Conservation (phyloP, 768 basidiomycete genomes). For the Tulasnella sp. region DNA sequence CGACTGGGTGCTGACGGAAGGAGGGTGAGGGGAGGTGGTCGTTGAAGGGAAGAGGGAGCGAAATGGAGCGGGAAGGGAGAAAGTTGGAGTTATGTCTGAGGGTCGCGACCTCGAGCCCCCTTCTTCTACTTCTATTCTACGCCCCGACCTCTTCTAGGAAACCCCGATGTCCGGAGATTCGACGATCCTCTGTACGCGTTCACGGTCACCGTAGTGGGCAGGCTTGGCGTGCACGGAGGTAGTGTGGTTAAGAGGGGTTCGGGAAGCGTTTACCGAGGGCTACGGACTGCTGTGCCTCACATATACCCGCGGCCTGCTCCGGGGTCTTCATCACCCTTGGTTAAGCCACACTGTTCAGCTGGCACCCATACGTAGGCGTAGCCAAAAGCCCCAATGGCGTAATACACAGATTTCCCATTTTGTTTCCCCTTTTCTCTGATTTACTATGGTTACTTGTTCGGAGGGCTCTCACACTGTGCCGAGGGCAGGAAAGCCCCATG, state of each 20-base stretch:
- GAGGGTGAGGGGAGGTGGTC: not conserved
- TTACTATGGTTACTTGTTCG: not conserved
- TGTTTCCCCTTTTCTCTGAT: not conserved
- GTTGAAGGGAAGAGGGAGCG: not conserved
- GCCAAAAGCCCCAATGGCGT: not conserved
- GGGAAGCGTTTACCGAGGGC: not conserved
- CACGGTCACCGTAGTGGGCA: no score
- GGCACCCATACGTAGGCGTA: not conserved
- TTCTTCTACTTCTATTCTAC: constrained; percentile 1
- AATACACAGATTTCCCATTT: not conserved
- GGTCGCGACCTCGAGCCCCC: no score
- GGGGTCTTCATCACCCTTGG: not conserved
- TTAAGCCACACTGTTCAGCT: not conserved
- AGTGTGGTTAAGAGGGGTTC: not conserved
- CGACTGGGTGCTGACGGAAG: no score
- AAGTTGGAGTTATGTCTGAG: constrained; percentile 9
- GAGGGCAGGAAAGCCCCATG: not conserved
- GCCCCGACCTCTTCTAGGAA: not conserved
- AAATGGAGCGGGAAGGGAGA: not conserved
- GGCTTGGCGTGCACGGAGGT: not conserved
- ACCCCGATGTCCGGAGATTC: not conserved
- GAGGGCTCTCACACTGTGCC: not conserved
- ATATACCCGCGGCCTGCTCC: not conserved
- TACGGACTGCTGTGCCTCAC: no score
- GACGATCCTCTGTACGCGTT: not conserved